A percentile compares a stretch with the other conserved stretches of the same genome.
These are phyloP conservation scores for Neurospora tetrasperma DNA, from an alignment of 495 filamentous ascomycete genomes.

Conservation along the genomic window DNA sequence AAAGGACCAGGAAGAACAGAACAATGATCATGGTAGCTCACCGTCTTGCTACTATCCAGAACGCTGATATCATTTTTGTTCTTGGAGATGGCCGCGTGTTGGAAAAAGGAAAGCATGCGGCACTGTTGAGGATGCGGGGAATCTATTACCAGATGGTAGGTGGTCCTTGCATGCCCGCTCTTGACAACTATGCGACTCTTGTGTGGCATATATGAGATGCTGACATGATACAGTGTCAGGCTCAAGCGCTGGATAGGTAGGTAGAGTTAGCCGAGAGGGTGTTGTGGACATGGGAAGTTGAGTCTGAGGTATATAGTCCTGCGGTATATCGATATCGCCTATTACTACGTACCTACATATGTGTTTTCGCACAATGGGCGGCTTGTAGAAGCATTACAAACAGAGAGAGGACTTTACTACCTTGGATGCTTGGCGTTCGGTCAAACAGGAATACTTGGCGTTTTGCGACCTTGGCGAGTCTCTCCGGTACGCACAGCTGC, in stretches of 20 bases:
- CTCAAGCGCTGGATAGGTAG: conserved; percentile 39
- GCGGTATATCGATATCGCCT: too few relatives aligned
- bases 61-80: conserved; percentile 49
- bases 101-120: conserved; percentile 41
- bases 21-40: conserved; percentile 75
- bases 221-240: conserved; percentile 33
- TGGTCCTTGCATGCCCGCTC: conserved; percentile 11
- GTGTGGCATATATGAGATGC: conserved; percentile 1
- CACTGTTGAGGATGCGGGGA: conserved; percentile 38
- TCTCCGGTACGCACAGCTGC: too few relatives aligned
- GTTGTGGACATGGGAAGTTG: neutral
- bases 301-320: too few relatives aligned
- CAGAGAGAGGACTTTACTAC: too few relatives aligned
- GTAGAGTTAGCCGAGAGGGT: conserved; percentile 9
- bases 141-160: conserved; percentile 48
- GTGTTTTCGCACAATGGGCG: too few relatives aligned
- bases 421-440: too few relatives aligned
- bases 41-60: conserved; percentile 45
- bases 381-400: too few relatives aligned
- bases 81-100: conserved; percentile 43
- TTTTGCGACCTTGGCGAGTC: too few relatives aligned
- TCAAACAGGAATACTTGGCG: too few relatives aligned
- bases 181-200: neutral
- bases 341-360: too few relatives aligned
- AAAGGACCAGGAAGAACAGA: conserved; percentile 48